A percentile compares a stretch with the other conserved stretches of the same genome.
These are phyloP conservation scores for Cladophialophora psammophila DNA, from an alignment of 2,329 filamentous ascomycete species.

Conservation along the genomic window DNA sequence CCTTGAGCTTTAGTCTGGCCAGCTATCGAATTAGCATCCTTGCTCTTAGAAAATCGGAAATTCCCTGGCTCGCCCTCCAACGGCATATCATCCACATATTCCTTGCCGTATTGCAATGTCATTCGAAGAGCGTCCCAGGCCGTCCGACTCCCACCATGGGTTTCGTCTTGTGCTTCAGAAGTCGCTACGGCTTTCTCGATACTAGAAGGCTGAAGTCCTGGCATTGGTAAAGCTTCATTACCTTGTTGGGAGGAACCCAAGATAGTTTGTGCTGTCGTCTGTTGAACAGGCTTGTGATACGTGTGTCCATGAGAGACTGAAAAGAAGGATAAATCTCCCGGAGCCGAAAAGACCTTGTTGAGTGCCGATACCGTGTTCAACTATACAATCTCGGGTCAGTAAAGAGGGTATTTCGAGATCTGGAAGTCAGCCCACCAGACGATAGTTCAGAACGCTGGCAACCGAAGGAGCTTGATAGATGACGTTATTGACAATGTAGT, in stretches of 20 bases:
- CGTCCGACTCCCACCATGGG: slow-evolving; percentile 46
- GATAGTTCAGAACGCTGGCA: slow-evolving; percentile 63
- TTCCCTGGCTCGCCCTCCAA: slow-evolving; percentile 68
- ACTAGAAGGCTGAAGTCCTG: slow-evolving; percentile 42
- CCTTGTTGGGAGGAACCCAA: slow-evolving; percentile 52
- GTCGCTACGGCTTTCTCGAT: slow-evolving; percentile 18
- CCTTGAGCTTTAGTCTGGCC: slow-evolving; percentile 25
- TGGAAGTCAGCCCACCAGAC: slow-evolving; percentile 54
- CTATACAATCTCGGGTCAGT: slow-evolving; percentile 44
- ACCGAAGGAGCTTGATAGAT: slow-evolving; percentile 69
- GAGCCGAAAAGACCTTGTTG: slow-evolving; percentile 62
- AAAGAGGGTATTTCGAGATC: background rate
- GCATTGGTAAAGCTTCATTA: slow-evolving; percentile 58
- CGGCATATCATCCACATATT: slow-evolving; percentile 71
- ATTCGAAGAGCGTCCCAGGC: slow-evolving; percentile 59
- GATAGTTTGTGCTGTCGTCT: slow-evolving; percentile 36
- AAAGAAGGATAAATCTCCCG: slow-evolving; percentile 63
- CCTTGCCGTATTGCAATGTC: slow-evolving; percentile 62
- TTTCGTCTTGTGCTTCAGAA: slow-evolving; percentile 26
- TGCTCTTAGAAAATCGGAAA: slow-evolving; percentile 62
- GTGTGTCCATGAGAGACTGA: slow-evolving; percentile 66
- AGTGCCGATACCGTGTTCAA: slow-evolving; percentile 64
- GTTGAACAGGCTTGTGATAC: slow-evolving; percentile 59
- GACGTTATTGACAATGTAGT: slow-evolving; percentile 66
- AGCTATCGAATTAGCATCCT: slow-evolving; percentile 39